Base-by-base conservation (phyloP, 441 rosid genomes). In the Pelargonium australe region DNA sequence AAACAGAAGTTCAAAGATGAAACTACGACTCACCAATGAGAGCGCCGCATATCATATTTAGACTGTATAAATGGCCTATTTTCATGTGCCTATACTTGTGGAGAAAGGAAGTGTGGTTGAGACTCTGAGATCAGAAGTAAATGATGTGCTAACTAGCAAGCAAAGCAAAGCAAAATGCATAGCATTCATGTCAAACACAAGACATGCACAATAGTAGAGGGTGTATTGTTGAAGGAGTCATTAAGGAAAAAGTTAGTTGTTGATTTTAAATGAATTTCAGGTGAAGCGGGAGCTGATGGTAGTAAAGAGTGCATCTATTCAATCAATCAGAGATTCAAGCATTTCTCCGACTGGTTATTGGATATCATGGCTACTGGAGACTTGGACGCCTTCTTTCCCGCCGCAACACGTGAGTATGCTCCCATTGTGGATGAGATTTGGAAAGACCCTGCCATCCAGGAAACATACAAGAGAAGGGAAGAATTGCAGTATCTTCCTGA, bases 311-410 rank as follows among this genome's bases (percentile, higher is more conserved):
- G 85, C 20, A 70, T 89, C 51, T 92, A 92, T 73, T 89, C 95
- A 16, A 85, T 95, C 78, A 95, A 92, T 84, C 85, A 91, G 13
- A 87, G 94, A 84, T 81, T 95, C 81, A 95, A 95, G 83, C 93
- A 90, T 83, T 95, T 95, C 72, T 92, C 99, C 41, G 98, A 95
- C 83, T 92, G 97, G 98, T 88, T 95, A 76, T 86, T 95, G 70
- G 99, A 95, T 72, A 92, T 95, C 62, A 95, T 92, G 75, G 99
- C 99, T 63, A 95, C 96, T 1, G 99, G 99, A 55, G 97, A 95
- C 76, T 82, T 95, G 67, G 98, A 92, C 76, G 96, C 99, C n/a
- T 90, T 95, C 82, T 95, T 95, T 75, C 99, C 99, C n/a, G 99
- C 99, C 0, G 99, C 99, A 67, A 89, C 99, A 8, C 97, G 98